Base-by-base conservation (phyloP, 176 grass and related monocot genomes). In the Musa beccarii region DNA sequence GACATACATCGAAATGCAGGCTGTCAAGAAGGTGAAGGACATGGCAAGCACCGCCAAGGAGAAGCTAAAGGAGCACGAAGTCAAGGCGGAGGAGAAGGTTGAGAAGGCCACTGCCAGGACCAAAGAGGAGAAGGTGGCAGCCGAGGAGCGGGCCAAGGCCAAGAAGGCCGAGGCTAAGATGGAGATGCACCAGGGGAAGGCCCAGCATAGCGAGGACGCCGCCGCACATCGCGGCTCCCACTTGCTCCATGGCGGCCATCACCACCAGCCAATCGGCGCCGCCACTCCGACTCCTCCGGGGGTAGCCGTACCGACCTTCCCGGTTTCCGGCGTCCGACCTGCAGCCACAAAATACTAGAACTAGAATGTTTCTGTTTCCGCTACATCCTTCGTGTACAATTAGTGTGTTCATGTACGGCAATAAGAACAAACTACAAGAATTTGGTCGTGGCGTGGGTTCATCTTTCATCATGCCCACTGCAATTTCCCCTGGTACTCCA, bases 391-490 rank as follows among this genome's bases (percentile, higher is more conserved):
- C 2, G 63, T 12, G 25, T 66, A 8, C 4, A 14, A 43, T 6
- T 5, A 43, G 34, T 43, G 4, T 43, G 3, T 6, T 19, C 2
- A 22, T 4, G 25, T 66, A 8, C 4, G 12, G 12, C 23, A 65
- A 65, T 65, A 20, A 20, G 57, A 61, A 19, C 57, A 17, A 8
- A 7, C 15, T 7, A 7, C 16, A n/a, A n/a, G 1, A 8, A 7
- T 5, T 0, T 61, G 13, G 55, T 61, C 19, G 17, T 7, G 1
- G 57, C 9, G 16, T 61, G 57, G 17, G 4, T 61, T n/a, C 6
- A n/a, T 61, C n/a, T n/a, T 61, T 61, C 14, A 21, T 95, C 92
- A 96, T 55, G 87, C 96, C 96, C 83, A 95, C 71, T 43, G 86
- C 15, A 88, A 50, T 49, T 81, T 75, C 57, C 87, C 91, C 68